Evolutionary conservation across 352 stramenopile species (phyloP).

Genomic region (Saprolegnia diclina): DNA sequence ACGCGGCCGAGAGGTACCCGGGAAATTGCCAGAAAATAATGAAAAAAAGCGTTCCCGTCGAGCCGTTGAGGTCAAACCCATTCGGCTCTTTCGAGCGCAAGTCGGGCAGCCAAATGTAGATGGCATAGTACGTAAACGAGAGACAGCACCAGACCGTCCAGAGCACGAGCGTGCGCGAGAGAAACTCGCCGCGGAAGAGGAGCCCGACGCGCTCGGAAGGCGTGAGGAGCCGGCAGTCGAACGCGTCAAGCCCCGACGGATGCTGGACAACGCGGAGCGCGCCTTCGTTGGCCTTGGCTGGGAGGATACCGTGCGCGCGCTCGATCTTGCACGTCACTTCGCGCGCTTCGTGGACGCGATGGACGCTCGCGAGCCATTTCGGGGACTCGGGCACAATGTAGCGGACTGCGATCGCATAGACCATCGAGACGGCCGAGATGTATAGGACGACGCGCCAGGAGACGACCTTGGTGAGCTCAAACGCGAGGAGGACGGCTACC

Average conservation of each 20-base stretch:
- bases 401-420: conserved; percentile 49
- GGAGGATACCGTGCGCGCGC: conserved; percentile 34
- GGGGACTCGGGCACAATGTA: conserved; percentile 57
- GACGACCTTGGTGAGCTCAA: conserved; percentile 39
- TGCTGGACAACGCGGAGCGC: neutral
- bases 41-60: conserved; percentile 46
- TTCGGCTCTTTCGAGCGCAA: conserved; percentile 41
- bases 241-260: neutral
- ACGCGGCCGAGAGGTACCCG: conserved; percentile 50
- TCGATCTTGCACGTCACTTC: conserved; percentile 56
- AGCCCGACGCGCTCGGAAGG: conserved; percentile 38
- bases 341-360: conserved; percentile 51
- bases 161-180: conserved; percentile 46
- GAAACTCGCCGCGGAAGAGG: conserved; percentile 50
- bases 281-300: conserved; percentile 2
- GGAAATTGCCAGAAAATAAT: conserved; percentile 61
- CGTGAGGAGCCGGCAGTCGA: neutral
- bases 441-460: conserved; percentile 60
- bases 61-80: conserved; percentile 56
- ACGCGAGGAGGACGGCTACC: conserved; percentile 50
- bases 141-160: conserved; percentile 67
- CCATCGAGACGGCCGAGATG: conserved; percentile 42
- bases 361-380: conserved; percentile 64
- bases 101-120: conserved; percentile 55
- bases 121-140: conserved; percentile 64